Evolutionary conservation across 2,329 filamentous ascomycete genomes (phyloP), one percentile per base, ranked within the genome.

Genomic region (Colletotrichum echinochloae): DNA sequence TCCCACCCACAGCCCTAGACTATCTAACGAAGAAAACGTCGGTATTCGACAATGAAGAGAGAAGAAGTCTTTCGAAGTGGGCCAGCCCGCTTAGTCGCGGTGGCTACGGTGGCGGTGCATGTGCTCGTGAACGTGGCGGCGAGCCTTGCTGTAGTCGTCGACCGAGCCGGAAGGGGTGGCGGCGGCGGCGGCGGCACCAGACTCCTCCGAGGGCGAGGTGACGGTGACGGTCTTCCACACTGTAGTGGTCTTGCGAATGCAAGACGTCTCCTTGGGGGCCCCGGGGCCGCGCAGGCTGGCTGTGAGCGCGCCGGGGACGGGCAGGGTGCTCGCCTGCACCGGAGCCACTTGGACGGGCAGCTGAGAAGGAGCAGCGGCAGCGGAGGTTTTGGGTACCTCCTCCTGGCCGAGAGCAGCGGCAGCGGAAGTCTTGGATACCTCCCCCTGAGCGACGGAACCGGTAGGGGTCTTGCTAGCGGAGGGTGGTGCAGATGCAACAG

Each of bases 211-310:
- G 30, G 85, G 84, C 54, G 77, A 77, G 14, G 74, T 78, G 35
- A 86, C 80, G 12, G 84, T 85, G 16, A 85, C 80, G 2, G 85
- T 84, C 74, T 84, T 79, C 75, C 79, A 84, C 62, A 85, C 79
- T 30, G 83, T 86, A 66, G 77, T 76, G 48, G 74, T 74, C 52
- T 75, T 79, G 67, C 77, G 73, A 30, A 74, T 73, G 62, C 77
- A 78, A 57, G 75, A 71, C 23, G 74, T 74, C 20, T 74, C 70
- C 33, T 67, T 75, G 12, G 65, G 37, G 16, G 44, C 37, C 33
- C 41, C 11, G 23, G 41, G 60, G n/a, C 18, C n/a, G n/a, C 51
- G 64, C 69, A 54, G 73, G 51, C 35, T 66, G 7, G 75, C 72
- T 20, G 77, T 76, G 23, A 66, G 65, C 4, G 54, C 48, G 14